These are phyloP conservation scores for Russula compacta DNA, from an alignment of 768 basidiomycete genomes.

Conservation along the genomic window DNA sequence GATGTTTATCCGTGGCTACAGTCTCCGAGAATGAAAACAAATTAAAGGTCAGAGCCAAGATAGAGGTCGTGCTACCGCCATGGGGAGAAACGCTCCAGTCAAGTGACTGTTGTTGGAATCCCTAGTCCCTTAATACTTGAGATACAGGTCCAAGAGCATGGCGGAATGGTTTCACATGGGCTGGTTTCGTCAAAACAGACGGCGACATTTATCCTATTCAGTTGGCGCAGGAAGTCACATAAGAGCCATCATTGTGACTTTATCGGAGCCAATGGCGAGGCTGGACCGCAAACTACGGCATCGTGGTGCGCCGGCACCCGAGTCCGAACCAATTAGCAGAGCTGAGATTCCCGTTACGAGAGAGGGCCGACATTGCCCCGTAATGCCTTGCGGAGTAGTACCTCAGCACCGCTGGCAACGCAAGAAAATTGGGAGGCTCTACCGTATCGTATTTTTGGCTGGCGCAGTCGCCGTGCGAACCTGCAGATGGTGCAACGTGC, in stretches of 20 bases:
- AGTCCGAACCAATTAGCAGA: not conserved
- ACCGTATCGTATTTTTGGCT: not conserved
- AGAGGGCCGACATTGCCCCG: not conserved
- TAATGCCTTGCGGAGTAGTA: not conserved
- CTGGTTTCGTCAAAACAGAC: not conserved
- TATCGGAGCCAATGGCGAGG: not conserved
- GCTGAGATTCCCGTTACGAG: not conserved
- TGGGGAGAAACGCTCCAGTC: slow-evolving; percentile 2
- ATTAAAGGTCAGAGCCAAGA: slow-evolving; percentile 5
- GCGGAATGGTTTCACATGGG: slow-evolving; percentile 5
- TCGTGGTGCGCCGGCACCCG: not conserved
- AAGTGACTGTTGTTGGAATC: slow-evolving; percentile 7
- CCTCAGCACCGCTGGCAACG: not conserved
- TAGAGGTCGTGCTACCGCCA: not conserved
- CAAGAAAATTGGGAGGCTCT: no score
- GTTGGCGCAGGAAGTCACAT: slow-evolving; percentile 4
- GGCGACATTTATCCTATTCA: slow-evolving; percentile 14
- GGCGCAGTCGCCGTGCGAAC: not conserved
- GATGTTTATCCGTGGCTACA: not conserved
- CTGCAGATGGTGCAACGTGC: not conserved
- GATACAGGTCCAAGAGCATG: slow-evolving; percentile 1
- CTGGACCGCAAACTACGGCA: slow-evolving; percentile 6
- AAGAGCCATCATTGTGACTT: not conserved
- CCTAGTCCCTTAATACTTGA: slow-evolving; percentile 12
- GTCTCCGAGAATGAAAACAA: not conserved